phyloP scores from a whole-genome alignment of 2,329 filamentous ascomycete species.

The Orbilia javanica region DNA sequence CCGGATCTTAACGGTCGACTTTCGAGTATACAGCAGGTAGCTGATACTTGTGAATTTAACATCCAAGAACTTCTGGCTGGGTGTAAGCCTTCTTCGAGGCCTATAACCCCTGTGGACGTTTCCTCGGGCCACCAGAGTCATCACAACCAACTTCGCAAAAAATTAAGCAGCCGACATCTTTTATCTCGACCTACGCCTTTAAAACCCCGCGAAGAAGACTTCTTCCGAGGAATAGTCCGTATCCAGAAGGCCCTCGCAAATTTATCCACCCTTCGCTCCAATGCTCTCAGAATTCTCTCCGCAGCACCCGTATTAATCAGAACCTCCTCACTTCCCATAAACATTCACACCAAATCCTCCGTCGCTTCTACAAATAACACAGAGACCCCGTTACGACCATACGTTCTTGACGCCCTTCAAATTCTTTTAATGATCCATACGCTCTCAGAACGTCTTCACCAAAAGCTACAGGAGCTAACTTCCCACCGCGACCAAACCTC shows the following conservation, averaged over 20 bases:
- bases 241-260: constrained; percentile 53
- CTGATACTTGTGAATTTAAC: constrained; percentile 45
- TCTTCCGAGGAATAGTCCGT: constrained; percentile 48
- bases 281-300: constrained; percentile 43
- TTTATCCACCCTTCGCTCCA: constrained; percentile 38
- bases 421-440: constrained; percentile 43
- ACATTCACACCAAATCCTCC: constrained; percentile 8
- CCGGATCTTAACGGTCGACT: constrained; percentile 48
- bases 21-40: constrained; percentile 36
- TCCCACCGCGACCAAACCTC: constrained; percentile 46
- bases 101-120: constrained; percentile 30
- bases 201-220: constrained; percentile 54
- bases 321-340: constrained; percentile 42
- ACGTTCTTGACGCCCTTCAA: constrained; percentile 44
- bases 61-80: constrained; percentile 33
- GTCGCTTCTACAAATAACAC: neutral
- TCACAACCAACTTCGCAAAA: constrained; percentile 37
- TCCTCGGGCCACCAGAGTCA: neutral
- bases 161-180: constrained; percentile 27
- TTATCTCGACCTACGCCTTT: constrained; percentile 27
- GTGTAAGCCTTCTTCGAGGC: constrained; percentile 38
- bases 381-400: constrained; percentile 43
- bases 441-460: constrained; percentile 43
- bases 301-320: constrained; percentile 32
- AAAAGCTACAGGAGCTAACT: constrained; percentile 31